These are phyloP conservation scores for Apiospora malaysiana DNA, from an alignment of 2,329 filamentous ascomycete species.

Conservation along the genomic window DNA sequence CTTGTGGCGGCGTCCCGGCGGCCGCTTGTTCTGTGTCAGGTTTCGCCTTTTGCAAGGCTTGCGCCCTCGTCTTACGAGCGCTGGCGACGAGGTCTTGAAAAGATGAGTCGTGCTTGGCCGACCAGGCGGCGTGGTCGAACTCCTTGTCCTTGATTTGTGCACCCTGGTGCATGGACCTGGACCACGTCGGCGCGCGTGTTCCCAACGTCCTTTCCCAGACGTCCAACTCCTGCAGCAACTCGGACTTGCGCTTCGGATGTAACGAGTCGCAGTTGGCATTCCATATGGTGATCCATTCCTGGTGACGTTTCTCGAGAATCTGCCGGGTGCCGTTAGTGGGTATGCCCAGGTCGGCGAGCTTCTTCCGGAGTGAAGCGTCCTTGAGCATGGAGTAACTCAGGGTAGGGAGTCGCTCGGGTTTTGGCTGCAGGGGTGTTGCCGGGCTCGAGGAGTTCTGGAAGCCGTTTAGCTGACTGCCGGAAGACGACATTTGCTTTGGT, in stretches of 20 bases:
- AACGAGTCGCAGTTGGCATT: slow-evolving; percentile 95
- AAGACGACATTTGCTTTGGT: slow-evolving; percentile 29
- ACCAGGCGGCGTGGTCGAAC: slow-evolving; percentile 83
- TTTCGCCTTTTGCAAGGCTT: not conserved
- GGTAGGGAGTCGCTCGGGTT: slow-evolving; percentile 72
- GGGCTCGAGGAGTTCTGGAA: slow-evolving; percentile 24
- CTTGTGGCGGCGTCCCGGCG: not conserved
- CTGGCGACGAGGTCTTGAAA: slow-evolving; percentile 82
- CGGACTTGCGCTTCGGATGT: slow-evolving; percentile 70
- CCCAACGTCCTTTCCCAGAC: slow-evolving; percentile 87
- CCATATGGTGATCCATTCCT: slow-evolving; percentile 94
- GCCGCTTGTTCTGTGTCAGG: not conserved
- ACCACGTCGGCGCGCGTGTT: slow-evolving; percentile 53
- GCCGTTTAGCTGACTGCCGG: slow-evolving; percentile 9
- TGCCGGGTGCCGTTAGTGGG: slow-evolving; percentile 70
- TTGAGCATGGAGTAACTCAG: slow-evolving; percentile 89
- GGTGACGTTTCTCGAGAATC: slow-evolving; percentile 80
- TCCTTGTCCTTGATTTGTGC: slow-evolving; percentile 81
- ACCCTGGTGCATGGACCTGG: slow-evolving; percentile 44
- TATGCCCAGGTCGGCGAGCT: slow-evolving; percentile 81
- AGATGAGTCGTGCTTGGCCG: slow-evolving; percentile 71
- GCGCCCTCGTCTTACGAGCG: slow-evolving; percentile 49
- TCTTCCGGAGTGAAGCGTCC: slow-evolving; percentile 78
- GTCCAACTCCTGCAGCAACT: slow-evolving; percentile 80
- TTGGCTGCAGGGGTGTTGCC: slow-evolving; percentile 42